A percentile compares a stretch with the other conserved stretches of the same genome.
Conservation (phyloP, 495 filamentous ascomycete species). For the Cladorrhinum samala region DNA sequence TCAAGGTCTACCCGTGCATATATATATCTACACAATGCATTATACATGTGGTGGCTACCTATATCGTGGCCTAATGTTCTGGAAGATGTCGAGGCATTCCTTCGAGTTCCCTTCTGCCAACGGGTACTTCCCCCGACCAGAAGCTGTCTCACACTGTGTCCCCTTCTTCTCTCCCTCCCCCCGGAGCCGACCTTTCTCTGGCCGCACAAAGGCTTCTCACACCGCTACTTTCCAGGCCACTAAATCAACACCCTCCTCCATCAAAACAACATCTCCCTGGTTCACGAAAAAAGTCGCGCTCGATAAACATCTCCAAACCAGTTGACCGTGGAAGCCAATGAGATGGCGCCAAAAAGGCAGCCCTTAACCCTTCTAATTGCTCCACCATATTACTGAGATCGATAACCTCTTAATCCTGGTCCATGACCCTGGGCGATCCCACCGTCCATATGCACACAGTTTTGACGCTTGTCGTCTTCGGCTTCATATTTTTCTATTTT, state of each 20-base stretch:
- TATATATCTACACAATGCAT: not conserved
- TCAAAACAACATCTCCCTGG: not conserved
- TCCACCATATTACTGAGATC: conserved; percentile 1
- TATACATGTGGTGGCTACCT: not conserved
- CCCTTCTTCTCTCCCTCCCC: not conserved
- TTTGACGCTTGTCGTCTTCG: no score
- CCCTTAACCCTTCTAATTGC: conserved; percentile 15
- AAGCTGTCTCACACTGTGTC: conserved; percentile 22
- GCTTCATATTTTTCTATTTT: no score
- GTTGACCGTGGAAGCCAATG: conserved; percentile 11
- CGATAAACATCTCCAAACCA: conserved; percentile 5
- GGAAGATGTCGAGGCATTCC: not conserved
- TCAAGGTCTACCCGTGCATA: not conserved
- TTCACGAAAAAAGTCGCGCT: conserved; percentile 11
- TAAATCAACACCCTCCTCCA: conserved; percentile 22
- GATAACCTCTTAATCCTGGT: not conserved
- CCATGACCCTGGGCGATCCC: not conserved
- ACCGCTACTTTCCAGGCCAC: conserved; percentile 28
- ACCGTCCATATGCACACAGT: no score
- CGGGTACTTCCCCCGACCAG: conserved; percentile 22
- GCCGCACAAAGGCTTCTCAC: conserved; percentile 17
- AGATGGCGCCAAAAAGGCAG: conserved; percentile 6
- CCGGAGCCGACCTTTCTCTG: not conserved
- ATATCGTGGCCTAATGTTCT: not conserved
- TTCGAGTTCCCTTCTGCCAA: conserved; percentile 1